Evolutionary conservation across 805 yeast species (phyloP), one percentile per base, ranked within the genome.

Genomic region (Zygosaccharomyces siamensis): DNA sequence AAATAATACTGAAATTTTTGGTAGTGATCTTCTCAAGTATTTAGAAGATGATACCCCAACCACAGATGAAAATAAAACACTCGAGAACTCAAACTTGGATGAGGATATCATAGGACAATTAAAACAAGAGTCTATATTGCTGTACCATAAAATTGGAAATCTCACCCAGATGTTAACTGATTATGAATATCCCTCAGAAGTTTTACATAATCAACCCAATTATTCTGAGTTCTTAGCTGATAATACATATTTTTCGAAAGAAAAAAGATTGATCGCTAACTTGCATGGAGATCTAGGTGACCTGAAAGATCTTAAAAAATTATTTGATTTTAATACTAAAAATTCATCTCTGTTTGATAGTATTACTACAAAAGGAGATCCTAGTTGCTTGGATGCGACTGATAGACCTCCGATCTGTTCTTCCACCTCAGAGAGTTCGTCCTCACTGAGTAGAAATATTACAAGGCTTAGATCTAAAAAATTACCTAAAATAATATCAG

Each of bases 1-100:
- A 39, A 62, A 65, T 41, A 65, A 64, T 41, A 53, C 61, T 2
- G 68, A 63, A 31, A 48, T 63, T 3, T 65, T 64, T 49, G 68
- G 67, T 7, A 50, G 61, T 18, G 68, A 66, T 41, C 47, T 63
- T 14, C 44, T 61, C 52, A 51, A 57, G 31, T 53, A 50, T 27
- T 49, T 64, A 12, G 49, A 53, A 20, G 57, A 52, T 14, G 59
- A 59, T 4, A 42, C 50, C 27, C 11, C 18, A 28, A 28, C 44
- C 11, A 43, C 42, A 16, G 40, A 39, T 24, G 27, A 24, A 23
- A 18, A 31, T 16, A 7, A 18, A 30, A 18, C 26, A 10, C 36
- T 23, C 7, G 38, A 32, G 7, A 27, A 35, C 21, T 14, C 48
- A 28, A 39, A 43, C 4, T 46, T 46, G n/a, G 33, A 36, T 12